Evolutionary conservation across 1,139 yeast genomes (phyloP).

Genomic region (Torulaspora pretoriensis): DNA sequence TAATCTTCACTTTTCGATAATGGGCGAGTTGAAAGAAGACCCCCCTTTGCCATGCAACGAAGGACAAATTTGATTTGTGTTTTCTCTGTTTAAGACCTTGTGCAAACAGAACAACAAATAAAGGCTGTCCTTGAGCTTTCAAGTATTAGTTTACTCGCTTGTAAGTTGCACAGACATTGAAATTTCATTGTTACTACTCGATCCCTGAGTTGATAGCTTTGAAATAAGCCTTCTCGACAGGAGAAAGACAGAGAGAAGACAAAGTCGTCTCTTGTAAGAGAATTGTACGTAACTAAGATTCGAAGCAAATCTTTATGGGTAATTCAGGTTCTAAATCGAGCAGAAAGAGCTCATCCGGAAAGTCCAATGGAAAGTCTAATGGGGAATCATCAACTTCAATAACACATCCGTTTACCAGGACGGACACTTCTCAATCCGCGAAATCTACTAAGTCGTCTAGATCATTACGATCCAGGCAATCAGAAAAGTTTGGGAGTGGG

Average conservation of each 20-base stretch:
- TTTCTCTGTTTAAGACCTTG: background rate
- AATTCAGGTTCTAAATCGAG: conserved; percentile 33
- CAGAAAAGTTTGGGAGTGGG: conserved; percentile 22
- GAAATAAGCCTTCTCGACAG: background rate
- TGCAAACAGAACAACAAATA: conserved; percentile 1
- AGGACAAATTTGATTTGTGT: conserved; percentile 10
- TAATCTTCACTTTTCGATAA: conserved; percentile 1
- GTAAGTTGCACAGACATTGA: background rate
- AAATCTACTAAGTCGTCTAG: conserved; percentile 49
- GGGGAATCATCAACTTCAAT: conserved; percentile 33
- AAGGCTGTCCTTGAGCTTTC: background rate
- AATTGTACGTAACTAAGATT: background rate
- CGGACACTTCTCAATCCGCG: conserved; percentile 52
- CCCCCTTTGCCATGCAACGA: conserved; percentile 10
- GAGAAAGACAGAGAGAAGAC: background rate
- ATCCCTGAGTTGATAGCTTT: background rate
- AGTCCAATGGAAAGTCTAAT: conserved; percentile 11
- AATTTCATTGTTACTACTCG: background rate
- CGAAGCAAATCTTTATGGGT: conserved; percentile 24
- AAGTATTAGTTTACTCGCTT: background rate
- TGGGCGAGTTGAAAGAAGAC: conserved; percentile 4
- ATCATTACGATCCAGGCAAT: conserved; percentile 41
- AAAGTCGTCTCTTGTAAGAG: too few relatives aligned
- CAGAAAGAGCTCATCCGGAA: conserved; percentile 14
- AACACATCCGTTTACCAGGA: conserved; percentile 45